Conservation (phyloP, 2,329 filamentous ascomycete species). For the Nannizziopsis barbatae region DNA sequence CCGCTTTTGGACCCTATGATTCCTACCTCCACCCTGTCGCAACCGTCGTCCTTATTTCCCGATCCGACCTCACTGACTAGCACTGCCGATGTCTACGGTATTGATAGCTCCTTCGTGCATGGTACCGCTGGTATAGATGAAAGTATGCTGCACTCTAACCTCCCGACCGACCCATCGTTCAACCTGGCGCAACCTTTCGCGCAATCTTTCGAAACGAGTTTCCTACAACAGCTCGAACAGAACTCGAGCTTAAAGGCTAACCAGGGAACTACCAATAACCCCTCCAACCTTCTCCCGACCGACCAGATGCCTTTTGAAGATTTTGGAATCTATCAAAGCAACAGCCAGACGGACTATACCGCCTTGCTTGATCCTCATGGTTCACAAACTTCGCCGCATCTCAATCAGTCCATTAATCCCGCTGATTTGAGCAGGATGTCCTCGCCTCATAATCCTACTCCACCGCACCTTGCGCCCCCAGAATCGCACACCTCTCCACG, state of each 20-base stretch:
- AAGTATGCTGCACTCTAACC: conserved; percentile 17
- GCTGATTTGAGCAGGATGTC: conserved; percentile 38
- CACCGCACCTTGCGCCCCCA: conserved; percentile 13
- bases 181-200: conserved; percentile 26
- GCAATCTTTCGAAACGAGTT: conserved; percentile 30
- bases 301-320: conserved; percentile 28
- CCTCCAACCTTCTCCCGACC: conserved; percentile 28
- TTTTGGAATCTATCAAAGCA: conserved; percentile 30
- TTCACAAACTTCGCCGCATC: conserved; percentile 17
- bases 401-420: conserved; percentile 36
- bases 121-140: conserved; percentile 23
- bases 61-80: conserved; percentile 21
- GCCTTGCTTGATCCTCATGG: conserved; percentile 32
- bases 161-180: conserved; percentile 26
- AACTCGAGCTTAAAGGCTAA: conserved; percentile 21
- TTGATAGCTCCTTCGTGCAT: conserved; percentile 28
- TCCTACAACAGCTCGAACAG: conserved; percentile 29
- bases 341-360: conserved; percentile 28
- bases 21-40: conserved; percentile 26
- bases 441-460: conserved; percentile 33
- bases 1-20: conserved; percentile 28
- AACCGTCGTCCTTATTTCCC: conserved; percentile 15
- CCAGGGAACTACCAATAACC: conserved; percentile 27
- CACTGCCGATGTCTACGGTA: conserved; percentile 28
- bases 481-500: conserved; percentile 12